Conservation (phyloP, 2,329 filamentous ascomycete species). For the Colletotrichum trifolii region DNA sequence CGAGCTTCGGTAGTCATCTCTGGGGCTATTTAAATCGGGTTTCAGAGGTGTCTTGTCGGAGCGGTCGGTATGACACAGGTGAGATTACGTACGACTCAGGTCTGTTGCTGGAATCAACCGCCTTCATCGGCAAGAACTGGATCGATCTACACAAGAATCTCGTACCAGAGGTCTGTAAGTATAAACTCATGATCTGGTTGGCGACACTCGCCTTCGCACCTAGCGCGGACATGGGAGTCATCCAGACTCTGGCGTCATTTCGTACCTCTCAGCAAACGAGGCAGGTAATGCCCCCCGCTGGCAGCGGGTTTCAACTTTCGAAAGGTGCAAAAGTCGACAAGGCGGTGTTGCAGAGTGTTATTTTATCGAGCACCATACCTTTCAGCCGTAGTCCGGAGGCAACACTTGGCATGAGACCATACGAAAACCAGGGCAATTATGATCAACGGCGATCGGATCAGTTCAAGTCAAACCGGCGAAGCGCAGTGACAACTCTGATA, state of each 20-base stretch:
- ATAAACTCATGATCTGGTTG: slow-evolving; percentile 37
- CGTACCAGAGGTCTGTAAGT: background rate
- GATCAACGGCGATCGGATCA: background rate
- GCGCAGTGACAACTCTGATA: background rate
- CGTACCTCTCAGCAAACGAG: background rate
- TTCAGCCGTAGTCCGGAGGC: background rate
- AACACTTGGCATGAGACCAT: background rate
- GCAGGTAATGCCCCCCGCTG: background rate
- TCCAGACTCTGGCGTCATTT: slow-evolving; percentile 33
- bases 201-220: slow-evolving; percentile 38
- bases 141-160: background rate
- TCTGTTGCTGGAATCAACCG: background rate
- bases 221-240: slow-evolving; percentile 9
- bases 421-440: background rate
- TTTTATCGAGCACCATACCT: background rate
- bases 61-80: background rate
- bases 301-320: background rate
- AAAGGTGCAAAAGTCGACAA: background rate
- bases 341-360: background rate
- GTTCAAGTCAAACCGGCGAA: background rate
- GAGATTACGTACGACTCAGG: background rate
- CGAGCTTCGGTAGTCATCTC: background rate
- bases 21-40: background rate
- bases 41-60: background rate
- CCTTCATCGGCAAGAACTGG: slow-evolving; percentile 4